Base-by-base conservation (phyloP, 345 rosid genomes). In the Populus alba region DNA sequence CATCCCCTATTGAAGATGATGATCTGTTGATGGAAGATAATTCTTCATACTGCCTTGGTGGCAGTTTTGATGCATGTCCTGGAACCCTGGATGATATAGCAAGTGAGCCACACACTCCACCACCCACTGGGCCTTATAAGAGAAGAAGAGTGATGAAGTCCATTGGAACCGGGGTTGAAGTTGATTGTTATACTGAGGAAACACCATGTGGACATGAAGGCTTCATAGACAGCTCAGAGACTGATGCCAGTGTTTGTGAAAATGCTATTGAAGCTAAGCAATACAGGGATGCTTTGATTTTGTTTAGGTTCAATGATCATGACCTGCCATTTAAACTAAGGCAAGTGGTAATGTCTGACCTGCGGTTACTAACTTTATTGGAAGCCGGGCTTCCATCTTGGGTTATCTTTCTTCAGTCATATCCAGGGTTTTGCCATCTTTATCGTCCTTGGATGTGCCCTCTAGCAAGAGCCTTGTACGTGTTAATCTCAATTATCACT, bases 361-460 rank as follows among this genome's bases (percentile, higher is more conserved):
- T 89, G 80, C 90, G 94, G 74, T 82, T 97, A 81, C 95, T 97
- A 75, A 94, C 96, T 79, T 82, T 97, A 65, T 83, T 94, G 69
- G 99, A 97, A 86, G 92, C 99, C 35, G 98, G 99, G 68, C 97
- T 97, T 78, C 98, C 99, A 59, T 92, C 99, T 27, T 97, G 99
- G 99, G 98, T 93, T 70, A 77, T 97, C 82, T 97, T 97, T 80
- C 97, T 97, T 68, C 98, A 97, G 78, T 97, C 99, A 71, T 97
- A 94, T 85, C 98, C 98, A 7, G 97, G 90, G 6, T 91, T 97
- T 77, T 89, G 97, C 80, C 94, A 94, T 86, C 85, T 92, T 29
- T 97, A 97, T 80, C 92, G 98, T 67, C 99, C 98, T 2, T 97
- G 99, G 99, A 97, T 97, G 98, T 94, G 98, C 83, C 98, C 92